A percentile compares a stretch with the other conserved stretches of the same genome.
phyloP scores from a whole-genome alignment of 768 basidiomycete species.

The Collybia mongolica region DNA sequence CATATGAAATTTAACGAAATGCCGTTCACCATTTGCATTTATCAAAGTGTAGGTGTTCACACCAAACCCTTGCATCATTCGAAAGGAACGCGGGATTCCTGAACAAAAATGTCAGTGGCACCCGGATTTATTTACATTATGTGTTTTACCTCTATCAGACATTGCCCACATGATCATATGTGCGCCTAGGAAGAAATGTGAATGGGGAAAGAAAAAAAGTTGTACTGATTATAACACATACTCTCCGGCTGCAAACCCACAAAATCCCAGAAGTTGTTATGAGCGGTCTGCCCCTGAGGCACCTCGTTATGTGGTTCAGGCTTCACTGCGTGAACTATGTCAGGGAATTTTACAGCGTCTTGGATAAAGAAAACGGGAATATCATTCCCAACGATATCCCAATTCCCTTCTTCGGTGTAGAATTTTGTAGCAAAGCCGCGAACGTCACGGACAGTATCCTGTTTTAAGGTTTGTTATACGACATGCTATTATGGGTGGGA shows the following conservation, averaged over 20 bases:
- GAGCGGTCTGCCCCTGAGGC: constrained; percentile 64
- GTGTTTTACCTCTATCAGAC: constrained; percentile 67
- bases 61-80: constrained; percentile 90
- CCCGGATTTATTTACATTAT: background rate
- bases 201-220: too few species aligned
- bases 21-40: constrained; percentile 61
- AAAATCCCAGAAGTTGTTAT: constrained; percentile 91
- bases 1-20: constrained; percentile 90
- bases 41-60: constrained; percentile 84
- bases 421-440: constrained; percentile 79
- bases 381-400: constrained; percentile 86
- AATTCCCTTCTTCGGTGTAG: constrained; percentile 40
- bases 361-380: constrained; percentile 84
- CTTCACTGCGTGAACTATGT: constrained; percentile 81
- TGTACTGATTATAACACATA: constrained; percentile 18
- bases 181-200: constrained; percentile 35
- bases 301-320: constrained; percentile 86
- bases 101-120: background rate
- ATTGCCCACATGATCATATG: constrained; percentile 85
- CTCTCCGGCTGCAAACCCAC: constrained; percentile 69
- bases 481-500: background rate
- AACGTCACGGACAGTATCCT: constrained; percentile 81
- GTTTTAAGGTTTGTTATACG: too few species aligned
- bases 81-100: constrained; percentile 78
- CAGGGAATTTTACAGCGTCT: constrained; percentile 83